Base-by-base conservation (phyloP, 2,329 filamentous ascomycete genomes). In the Fusarium longipes region DNA sequence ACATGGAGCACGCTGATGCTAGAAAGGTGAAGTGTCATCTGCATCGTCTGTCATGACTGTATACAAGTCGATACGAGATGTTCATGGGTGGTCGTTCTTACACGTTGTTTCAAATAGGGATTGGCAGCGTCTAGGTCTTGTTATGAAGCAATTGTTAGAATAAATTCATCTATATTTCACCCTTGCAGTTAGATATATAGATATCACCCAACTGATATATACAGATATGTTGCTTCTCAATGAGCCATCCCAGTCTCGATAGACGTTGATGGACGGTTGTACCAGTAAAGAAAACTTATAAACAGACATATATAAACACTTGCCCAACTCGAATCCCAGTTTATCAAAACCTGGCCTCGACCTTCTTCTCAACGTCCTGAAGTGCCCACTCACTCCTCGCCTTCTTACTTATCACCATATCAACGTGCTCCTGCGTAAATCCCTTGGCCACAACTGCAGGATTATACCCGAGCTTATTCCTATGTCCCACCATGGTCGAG, bases 381-480 rank as follows among this genome's bases (percentile, higher is more conserved):
- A 97, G 73, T 45, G 94, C 94, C 89, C 91, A 97, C 20, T 88
- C 88, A 75, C 86, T 90, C 44, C 78, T 78, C 72, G 83, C 78
- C 38, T 82, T 86, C 79, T 86, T 90, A 82, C 90, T 93, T 75
- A 91, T 90, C 71, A 93, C 87, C 22, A 88, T 86, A 38, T 81
- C 81, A 63, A 89, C 90, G 82, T 97, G 93, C 68, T 84, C 88
- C 63, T 86, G 86, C 1, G 93, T 97, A 78, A 97, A 96, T 1
- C 93, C 94, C 83, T 90, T 93, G 15, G 95, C 95, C 79, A 92
- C 89, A 7, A 93, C 90, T 5, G 95, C 95, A 20, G 95, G 95
- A 77, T 98, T 98, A 75, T 98, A 98, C 1, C 93, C 94, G 20
- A 97, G 80, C 47, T 87, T 86, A 54, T 86, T 93, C 62, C 80